Base-by-base conservation (phyloP, 371 early-diverging fungal genomes). In the Sporodiniella umbellata region DNA sequence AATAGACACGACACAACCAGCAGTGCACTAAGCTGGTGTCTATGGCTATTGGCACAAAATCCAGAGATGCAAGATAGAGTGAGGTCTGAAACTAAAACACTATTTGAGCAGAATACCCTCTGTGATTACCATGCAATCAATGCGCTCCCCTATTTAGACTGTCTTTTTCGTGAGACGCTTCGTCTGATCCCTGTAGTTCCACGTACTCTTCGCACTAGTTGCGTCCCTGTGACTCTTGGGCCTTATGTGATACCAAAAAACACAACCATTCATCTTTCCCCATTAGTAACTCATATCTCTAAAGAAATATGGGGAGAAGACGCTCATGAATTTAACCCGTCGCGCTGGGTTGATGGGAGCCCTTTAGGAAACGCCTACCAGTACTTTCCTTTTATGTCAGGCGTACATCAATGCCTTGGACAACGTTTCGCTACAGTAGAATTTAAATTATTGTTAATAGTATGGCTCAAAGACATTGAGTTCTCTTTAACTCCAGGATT, bases 301-400 rank as follows among this genome's bases (percentile, higher is more conserved):
- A 67, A 54, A 45, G 62, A 66, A 12, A 66, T 70, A 45, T 87
- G 86, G 88, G 88, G 88, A 2, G 73, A 74, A 11, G 83, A 87
- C 54, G 81, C 72, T 2, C 64, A 80, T 33, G 69, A 70, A 33
- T 87, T 84, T 53, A 66, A 72, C 8, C 88, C 88, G 14, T 75
- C 68, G 10, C 72, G 88, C 21, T 87, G 88, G 86, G 54, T 66
- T 0, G 56, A 68, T 17, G 48, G 58, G 18, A 42, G 56, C 15
- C 38, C 48, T 12, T 28, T 60, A 0, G 56, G 52, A n/a, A 58
- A 60, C n/a, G 63, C 73, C 0, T 76, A 76, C 37, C 70, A 77
- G 3, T 84, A 76, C 44, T 58, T 79, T 51, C 87, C 85, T 0
- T 87, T 87, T 59, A 45, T 81, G 42, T 67, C 79, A 14, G 86